Conservation (phyloP, 2,329 filamentous ascomycete genomes). For the Aspergillus glaucus region DNA sequence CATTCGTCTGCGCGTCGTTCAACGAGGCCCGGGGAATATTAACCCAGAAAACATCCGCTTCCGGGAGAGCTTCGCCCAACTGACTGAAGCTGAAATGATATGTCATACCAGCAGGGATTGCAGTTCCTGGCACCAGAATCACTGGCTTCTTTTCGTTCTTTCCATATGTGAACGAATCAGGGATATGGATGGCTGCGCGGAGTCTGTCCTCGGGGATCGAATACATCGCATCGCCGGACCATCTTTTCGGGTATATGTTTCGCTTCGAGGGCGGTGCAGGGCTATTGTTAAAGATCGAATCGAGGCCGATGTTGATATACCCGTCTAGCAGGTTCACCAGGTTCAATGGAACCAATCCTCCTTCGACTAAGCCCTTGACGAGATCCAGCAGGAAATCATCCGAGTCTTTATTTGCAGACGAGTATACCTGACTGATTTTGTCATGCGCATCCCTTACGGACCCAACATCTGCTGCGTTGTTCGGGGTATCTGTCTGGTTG, state of each 20-base stretch:
- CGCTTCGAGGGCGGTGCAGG: neutral
- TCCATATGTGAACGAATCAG: conserved; percentile 43
- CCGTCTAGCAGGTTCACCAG: conserved; percentile 11
- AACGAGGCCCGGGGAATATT: conserved; percentile 48
- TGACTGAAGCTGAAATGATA: conserved; percentile 47
- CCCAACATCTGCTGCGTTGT: neutral
- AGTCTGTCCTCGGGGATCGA: conserved; percentile 42
- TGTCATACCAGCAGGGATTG: conserved; percentile 40
- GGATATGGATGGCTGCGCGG: conserved; percentile 49
- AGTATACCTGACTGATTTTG: neutral
- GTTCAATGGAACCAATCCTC: conserved; percentile 11
- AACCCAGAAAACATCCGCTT: conserved; percentile 50
- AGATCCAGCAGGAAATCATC: neutral
- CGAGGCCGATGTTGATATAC: conserved; percentile 10
- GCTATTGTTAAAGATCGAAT: conserved; percentile 13
- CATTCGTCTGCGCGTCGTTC: conserved; percentile 45
- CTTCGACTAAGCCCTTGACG: neutral
- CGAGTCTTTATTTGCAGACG: neutral
- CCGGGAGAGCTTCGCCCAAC: conserved; percentile 37
- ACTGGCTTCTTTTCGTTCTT: conserved; percentile 38
- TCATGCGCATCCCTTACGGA: neutral
- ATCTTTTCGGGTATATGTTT: conserved; percentile 13
- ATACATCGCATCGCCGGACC: conserved; percentile 43
- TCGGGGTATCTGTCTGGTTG: neutral
- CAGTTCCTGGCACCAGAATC: conserved; percentile 51